Evolutionary conservation across 495 filamentous ascomycete species (phyloP), one percentile per base, ranked within the genome.

Genomic region (Cairneyella variabilis): DNA sequence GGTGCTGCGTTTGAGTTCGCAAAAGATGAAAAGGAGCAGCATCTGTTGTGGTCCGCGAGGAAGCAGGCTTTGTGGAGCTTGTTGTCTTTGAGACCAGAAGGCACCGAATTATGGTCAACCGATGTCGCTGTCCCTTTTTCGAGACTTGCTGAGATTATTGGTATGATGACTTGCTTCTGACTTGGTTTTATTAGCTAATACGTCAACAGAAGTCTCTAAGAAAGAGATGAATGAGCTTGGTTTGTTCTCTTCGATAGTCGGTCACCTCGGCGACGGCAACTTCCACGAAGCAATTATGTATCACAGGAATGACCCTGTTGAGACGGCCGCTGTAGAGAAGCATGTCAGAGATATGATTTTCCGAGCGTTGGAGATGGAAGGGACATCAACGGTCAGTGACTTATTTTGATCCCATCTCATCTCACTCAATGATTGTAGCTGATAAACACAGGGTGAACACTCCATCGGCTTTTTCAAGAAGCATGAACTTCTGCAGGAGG

Each of bases 241-340:
- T 3, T 66, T 96, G 9, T 91, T 95, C 59, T 88, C 88, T 17
- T 86, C 80, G 63, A 89, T 92, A 17, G 74, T 96, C 0, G 71
- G 73, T 21, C 89, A 95, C 57, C 80, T 95, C 45, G 89, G 89
- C 2, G 88, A 95, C 66, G 90, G 91, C 12, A 96, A 96, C 66
- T 96, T 95, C 69, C 91, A 96, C 64, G 80, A 89, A 58, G 86
- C 83, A 61, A 89, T 96, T 61, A 83, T 96, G 69, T 96, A 92
- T 60, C 79, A 91, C 61, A 72, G 76, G 23, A 71, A 71, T n/a
- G 74, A 90, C 54, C 79, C 80, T 12, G 77, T 66, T 1, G 86
- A 96, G 67, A 69, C 74, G 18, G 79, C 71, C 6, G 81, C 82
- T 23, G 88, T 95, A 2, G 83, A 90, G 61, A 78, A 76, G 34